Percentiles rank a stretch among this genome's conserved stretches.
Conservation (phyloP, 306 rosid species). For the Nissolia schottii region DNA sequence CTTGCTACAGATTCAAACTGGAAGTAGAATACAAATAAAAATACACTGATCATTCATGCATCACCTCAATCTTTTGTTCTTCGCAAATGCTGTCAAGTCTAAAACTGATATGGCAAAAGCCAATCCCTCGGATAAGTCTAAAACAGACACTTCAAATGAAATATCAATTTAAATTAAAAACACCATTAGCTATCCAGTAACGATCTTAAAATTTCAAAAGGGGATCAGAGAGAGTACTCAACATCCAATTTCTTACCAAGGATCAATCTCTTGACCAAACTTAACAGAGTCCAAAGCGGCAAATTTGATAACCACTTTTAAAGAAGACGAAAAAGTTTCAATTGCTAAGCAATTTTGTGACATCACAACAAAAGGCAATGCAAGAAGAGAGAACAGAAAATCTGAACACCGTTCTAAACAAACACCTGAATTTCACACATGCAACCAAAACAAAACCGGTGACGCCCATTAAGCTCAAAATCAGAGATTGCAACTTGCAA, state of each 20-base stretch:
- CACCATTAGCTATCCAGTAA: neutral
- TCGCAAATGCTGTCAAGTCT: neutral
- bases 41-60: neutral
- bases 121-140: neutral
- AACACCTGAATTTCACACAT: neutral
- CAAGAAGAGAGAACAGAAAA: neutral
- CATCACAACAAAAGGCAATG: neutral
- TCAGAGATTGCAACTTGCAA: neutral
- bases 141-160: neutral
- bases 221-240: neutral
- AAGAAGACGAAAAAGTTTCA: neutral
- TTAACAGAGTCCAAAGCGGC: neutral
- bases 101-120: too few species aligned
- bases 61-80: neutral
- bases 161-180: neutral
- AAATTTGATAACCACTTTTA: neutral
- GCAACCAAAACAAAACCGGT: neutral
- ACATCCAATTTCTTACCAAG: neutral
- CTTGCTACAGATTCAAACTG: neutral
- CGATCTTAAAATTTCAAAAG: neutral
- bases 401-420: neutral
- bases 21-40: neutral
- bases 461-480: too few species aligned
- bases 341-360: neutral
- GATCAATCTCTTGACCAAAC: neutral